A percentile compares a stretch with the other conserved stretches of the same genome.
phyloP scores from a whole-genome alignment of 169 alveolate species.

The Eimeria acervulina region DNA sequence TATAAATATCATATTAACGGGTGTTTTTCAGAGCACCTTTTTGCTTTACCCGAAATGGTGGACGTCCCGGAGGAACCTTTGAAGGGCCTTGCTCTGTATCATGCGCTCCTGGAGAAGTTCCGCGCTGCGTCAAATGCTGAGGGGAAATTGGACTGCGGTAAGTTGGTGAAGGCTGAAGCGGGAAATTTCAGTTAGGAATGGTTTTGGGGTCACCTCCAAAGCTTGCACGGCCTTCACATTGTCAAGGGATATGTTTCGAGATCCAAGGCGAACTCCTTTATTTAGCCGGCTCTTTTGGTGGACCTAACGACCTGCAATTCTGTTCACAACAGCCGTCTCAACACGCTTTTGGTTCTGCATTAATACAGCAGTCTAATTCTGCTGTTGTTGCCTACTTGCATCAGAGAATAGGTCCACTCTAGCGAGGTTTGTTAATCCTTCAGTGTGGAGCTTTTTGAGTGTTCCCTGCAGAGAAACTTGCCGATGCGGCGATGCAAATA shows the following conservation, averaged over 20 bases:
- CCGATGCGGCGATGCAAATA: slow-evolving; percentile 78
- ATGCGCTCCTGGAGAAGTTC: slow-evolving; percentile 50
- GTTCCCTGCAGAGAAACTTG: slow-evolving; percentile 69
- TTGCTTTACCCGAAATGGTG: slow-evolving; percentile 1
- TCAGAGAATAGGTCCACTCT: neutral
- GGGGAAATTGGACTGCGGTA: slow-evolving; percentile 61
- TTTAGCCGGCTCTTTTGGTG: neutral
- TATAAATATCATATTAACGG: neutral
- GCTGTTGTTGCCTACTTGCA: neutral
- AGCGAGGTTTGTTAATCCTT: neutral
- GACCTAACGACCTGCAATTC: neutral
- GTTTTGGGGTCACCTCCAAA: neutral
- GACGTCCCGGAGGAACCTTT: slow-evolving; percentile 18
- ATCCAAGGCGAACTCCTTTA: neutral
- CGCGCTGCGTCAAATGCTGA: slow-evolving; percentile 55
- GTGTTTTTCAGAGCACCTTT: neutral
- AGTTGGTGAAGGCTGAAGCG: neutral
- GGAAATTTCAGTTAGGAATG: neutral
- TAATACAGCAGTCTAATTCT: neutral
- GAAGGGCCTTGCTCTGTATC: slow-evolving; percentile 58
- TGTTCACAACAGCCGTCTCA: neutral
- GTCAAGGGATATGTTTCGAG: neutral
- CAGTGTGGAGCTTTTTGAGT: neutral
- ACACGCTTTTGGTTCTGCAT: neutral
- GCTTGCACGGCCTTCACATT: neutral